phyloP scores from a whole-genome alignment of 2,329 filamentous ascomycete genomes.

The Phialophora macrospora region DNA sequence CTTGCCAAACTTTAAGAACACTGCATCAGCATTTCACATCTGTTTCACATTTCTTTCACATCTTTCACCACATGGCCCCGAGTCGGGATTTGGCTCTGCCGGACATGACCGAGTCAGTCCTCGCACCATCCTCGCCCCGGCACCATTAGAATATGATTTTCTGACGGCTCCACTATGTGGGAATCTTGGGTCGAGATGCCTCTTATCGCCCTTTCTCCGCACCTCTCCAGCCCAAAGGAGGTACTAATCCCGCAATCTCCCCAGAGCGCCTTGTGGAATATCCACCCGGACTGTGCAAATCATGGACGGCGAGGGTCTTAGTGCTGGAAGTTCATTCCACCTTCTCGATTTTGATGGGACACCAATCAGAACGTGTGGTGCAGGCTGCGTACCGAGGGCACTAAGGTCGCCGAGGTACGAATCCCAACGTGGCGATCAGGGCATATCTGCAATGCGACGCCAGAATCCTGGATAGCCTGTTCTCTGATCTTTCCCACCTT shows the following conservation, averaged over 20 bases:
- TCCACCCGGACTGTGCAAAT: constrained; percentile 5
- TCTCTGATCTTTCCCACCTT: neutral
- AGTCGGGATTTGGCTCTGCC: neutral
- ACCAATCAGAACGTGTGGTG: neutral
- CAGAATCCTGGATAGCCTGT: neutral
- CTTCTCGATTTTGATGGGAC: neutral
- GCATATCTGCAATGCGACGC: constrained; percentile 4
- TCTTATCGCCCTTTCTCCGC: constrained; percentile 9
- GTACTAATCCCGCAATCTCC: constrained; percentile 2
- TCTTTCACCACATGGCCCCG: neutral
- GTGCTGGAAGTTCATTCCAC: neutral
- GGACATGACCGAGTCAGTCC: neutral
- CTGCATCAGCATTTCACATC: neutral
- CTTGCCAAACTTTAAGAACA: constrained; percentile 6
- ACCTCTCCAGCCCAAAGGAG: constrained; percentile 4
- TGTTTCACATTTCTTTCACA: neutral
- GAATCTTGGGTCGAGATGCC: neutral
- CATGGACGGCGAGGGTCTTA: neutral
- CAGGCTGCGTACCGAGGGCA: neutral
- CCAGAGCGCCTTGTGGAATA: constrained; percentile 2
- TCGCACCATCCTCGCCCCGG: neutral
- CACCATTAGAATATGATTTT: neutral
- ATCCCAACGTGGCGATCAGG: neutral
- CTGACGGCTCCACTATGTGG: neutral
- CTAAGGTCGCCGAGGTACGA: constrained; percentile 4